A percentile compares a stretch with the other conserved stretches of the same genome.
phyloP scores from a whole-genome alignment of 129 eudicot species.

The Centella asiatica region DNA sequence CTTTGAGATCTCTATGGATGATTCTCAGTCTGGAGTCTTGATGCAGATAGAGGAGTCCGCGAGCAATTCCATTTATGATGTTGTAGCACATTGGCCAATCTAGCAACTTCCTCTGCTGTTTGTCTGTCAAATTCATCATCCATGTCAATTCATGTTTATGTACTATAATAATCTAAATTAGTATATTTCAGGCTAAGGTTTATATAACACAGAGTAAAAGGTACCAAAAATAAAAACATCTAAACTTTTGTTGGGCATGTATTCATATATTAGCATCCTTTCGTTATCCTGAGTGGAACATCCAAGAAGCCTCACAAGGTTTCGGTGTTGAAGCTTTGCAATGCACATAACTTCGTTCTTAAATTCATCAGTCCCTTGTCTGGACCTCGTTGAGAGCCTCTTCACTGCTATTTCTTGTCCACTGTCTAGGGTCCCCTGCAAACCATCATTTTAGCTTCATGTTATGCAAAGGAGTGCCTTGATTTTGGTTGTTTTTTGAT shows the following conservation, averaged over 20 bases:
- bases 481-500: too few relatives aligned
- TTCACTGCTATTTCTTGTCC: conserved; percentile 20
- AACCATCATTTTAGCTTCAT: background rate
- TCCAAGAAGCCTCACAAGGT: conserved; percentile 19
- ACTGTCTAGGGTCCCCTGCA: conserved; percentile 9
- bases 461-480: too few relatives aligned
- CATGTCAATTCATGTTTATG: too few relatives aligned
- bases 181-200: background rate
- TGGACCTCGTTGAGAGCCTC: conserved; percentile 14
- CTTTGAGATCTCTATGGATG: conserved; percentile 39
- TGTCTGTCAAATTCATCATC: conserved; percentile 9
- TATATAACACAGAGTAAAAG: too few relatives aligned
- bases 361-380: conserved; percentile 13
- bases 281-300: conserved; percentile 14
- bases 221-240: conserved; percentile 18
- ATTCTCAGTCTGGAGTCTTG: conserved; percentile 40
- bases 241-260: conserved; percentile 15
- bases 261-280: conserved; percentile 10
- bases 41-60: conserved; percentile 47
- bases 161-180: too few relatives aligned
- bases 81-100: conserved; percentile 36
- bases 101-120: conserved; percentile 18
- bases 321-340: conserved; percentile 23
- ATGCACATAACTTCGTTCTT: conserved; percentile 9
- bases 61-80: conserved; percentile 36